phyloP scores from a whole-genome alignment of 495 filamentous ascomycete genomes.

The Aspergillus coremiiformis region DNA sequence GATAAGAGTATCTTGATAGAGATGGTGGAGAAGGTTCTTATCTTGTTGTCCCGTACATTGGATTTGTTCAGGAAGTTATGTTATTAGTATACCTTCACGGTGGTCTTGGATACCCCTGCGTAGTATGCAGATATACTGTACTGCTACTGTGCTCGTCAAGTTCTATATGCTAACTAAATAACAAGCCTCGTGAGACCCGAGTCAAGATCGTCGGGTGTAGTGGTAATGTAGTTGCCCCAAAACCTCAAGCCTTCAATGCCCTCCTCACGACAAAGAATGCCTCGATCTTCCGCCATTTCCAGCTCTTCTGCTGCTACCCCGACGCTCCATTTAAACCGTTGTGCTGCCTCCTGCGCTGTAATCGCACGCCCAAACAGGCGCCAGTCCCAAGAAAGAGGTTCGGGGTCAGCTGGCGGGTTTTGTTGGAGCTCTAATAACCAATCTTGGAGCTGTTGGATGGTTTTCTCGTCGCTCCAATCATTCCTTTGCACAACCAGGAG shows the following conservation, averaged over 20 bases:
- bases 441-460: slow-evolving; percentile 61
- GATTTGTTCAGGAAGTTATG: too few relatives aligned
- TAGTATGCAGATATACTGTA: too few relatives aligned
- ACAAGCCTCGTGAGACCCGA: slow-evolving; percentile 8
- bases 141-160: background rate
- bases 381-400: slow-evolving; percentile 68
- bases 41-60: background rate
- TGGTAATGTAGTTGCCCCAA: slow-evolving; percentile 63
- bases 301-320: slow-evolving; percentile 95
- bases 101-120: too few relatives aligned
- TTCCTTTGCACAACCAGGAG: slow-evolving; percentile 84
- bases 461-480: slow-evolving; percentile 88
- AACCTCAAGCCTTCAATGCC: slow-evolving; percentile 74
- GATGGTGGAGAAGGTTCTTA: background rate
- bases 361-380: slow-evolving; percentile 69
- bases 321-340: slow-evolving; percentile 94
- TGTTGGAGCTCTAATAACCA: slow-evolving; percentile 72
- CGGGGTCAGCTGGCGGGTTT: slow-evolving; percentile 55
- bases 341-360: slow-evolving; percentile 82
- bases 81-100: too few relatives aligned
- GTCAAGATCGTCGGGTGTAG: slow-evolving; percentile 17
- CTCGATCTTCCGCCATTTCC: slow-evolving; percentile 91
- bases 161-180: slow-evolving; percentile 6
- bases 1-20: too few relatives aligned
- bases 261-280: slow-evolving; percentile 75